A percentile compares a stretch with the other conserved stretches of the same genome.
These are phyloP conservation scores for Rutstroemia sp. DNA, from an alignment of 2,329 filamentous ascomycete genomes.

Conservation along the genomic window DNA sequence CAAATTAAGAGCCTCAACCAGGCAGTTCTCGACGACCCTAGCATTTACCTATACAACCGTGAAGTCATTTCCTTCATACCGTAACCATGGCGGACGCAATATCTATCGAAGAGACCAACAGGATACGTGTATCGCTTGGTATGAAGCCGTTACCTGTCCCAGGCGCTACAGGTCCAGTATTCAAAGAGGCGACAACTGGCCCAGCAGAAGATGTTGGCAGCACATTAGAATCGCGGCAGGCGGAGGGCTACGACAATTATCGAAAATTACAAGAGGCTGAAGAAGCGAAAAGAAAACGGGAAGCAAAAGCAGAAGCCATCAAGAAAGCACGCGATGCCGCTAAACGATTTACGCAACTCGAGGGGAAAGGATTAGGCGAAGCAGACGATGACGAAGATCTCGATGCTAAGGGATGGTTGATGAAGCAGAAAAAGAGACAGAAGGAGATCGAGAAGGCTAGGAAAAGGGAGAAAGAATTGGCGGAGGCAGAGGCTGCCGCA, in stretches of 20 bases:
- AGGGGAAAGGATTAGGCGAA: conserved; percentile 81
- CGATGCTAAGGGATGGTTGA: conserved; percentile 81
- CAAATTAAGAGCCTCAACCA: no score
- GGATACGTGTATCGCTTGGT: conserved; percentile 80
- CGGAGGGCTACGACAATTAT: conserved; percentile 67
- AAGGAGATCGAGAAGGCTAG: conserved; percentile 80
- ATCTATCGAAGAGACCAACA: conserved; percentile 89
- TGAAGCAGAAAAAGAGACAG: conserved; percentile 85
- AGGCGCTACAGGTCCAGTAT: conserved; percentile 51
- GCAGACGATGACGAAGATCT: conserved; percentile 55
- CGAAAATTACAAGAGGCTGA: conserved; percentile 61
- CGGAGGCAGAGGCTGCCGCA: conserved; percentile 63
- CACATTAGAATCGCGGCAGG: conserved; percentile 76
- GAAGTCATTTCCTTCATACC: not conserved
- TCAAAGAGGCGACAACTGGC: conserved; percentile 38
- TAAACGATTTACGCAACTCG: conserved; percentile 65
- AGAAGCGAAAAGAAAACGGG: conserved; percentile 66
- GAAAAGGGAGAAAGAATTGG: conserved; percentile 66
- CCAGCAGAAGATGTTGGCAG: conserved; percentile 62
- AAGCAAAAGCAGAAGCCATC: conserved; percentile 73
- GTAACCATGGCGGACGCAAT: conserved; percentile 47
- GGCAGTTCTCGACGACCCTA: no score
- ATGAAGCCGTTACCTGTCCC: conserved; percentile 85
- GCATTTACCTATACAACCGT: no score
- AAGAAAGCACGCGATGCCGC: conserved; percentile 83